phyloP scores from a whole-genome alignment of 2,329 filamentous ascomycete species.

The Penicillium sp. region DNA sequence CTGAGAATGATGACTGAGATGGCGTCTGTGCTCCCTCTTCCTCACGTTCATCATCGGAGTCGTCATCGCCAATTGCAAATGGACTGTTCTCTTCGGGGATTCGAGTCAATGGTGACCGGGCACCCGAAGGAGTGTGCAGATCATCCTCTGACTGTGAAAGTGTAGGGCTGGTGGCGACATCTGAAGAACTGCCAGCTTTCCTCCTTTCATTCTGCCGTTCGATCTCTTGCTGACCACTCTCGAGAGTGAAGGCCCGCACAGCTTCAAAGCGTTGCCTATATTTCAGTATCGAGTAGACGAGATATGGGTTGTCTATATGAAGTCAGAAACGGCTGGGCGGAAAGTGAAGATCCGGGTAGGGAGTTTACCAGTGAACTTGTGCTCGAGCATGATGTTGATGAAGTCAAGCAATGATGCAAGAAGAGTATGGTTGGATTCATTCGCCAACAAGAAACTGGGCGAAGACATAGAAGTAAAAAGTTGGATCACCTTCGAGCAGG shows the following conservation, averaged over 20 bases:
- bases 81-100: conserved; percentile 70
- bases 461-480: conserved; percentile 87
- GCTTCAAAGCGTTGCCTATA: conserved; percentile 77
- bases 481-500: conserved; percentile 75
- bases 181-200: conserved; percentile 50
- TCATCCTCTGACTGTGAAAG: conserved; percentile 37
- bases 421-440: conserved; percentile 78
- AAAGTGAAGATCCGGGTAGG: background rate
- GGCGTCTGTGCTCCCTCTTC: conserved; percentile 55
- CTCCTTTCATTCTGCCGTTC: conserved; percentile 64
- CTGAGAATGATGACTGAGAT: conserved; percentile 49
- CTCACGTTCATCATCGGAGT: conserved; percentile 56
- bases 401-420: conserved; percentile 76
- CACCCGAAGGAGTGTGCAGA: conserved; percentile 39
- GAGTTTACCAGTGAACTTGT: conserved; percentile 65
- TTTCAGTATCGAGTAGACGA: conserved; percentile 69
- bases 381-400: conserved; percentile 80
- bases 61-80: conserved; percentile 73
- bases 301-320: conserved; percentile 62
- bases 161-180: conserved; percentile 29
- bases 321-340: conserved; percentile 15
- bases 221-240: conserved; percentile 84
- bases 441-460: conserved; percentile 81
- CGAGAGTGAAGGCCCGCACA: conserved; percentile 76
- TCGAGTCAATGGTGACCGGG: conserved; percentile 52